These are phyloP conservation scores for Candida tammaniensis DNA, from an alignment of 805 yeast genomes.

Conservation along the genomic window DNA sequence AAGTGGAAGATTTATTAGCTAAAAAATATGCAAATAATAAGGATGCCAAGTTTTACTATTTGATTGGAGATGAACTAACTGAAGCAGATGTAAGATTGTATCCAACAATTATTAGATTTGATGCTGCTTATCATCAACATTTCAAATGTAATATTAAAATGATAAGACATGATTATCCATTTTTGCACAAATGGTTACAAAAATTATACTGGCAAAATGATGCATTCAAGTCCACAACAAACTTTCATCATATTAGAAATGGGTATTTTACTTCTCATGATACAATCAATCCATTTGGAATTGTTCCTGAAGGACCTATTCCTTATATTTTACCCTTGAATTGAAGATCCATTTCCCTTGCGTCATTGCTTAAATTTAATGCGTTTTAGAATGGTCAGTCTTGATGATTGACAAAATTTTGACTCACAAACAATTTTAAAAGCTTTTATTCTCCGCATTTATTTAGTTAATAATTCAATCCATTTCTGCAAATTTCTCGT, in stretches of 20 bases:
- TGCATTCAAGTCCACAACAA: constrained; percentile 73
- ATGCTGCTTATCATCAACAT: constrained; percentile 90
- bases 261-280: constrained; percentile 88
- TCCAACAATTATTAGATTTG: constrained; percentile 87
- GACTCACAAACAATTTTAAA: too few relatives aligned
- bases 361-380: too few relatives aligned
- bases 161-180: constrained; percentile 77
- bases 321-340: constrained; percentile 67
- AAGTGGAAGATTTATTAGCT: constrained; percentile 61
- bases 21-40: constrained; percentile 34
- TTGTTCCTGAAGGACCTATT: constrained; percentile 86
- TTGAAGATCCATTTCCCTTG: too few relatives aligned
- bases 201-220: constrained; percentile 75
- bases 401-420: too few relatives aligned
- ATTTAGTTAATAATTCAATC: too few relatives aligned
- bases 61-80: constrained; percentile 66
- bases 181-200: constrained; percentile 73
- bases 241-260: constrained; percentile 83
- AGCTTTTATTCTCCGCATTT: too few relatives aligned
- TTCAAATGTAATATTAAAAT: constrained; percentile 86
- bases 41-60: constrained; percentile 22
- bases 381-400: too few relatives aligned
- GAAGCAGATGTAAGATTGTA: constrained; percentile 88
- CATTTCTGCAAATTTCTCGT: too few relatives aligned
- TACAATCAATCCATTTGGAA: constrained; percentile 73